Base-by-base conservation (phyloP, 305 asterid species). In the Plantago coronopus region DNA sequence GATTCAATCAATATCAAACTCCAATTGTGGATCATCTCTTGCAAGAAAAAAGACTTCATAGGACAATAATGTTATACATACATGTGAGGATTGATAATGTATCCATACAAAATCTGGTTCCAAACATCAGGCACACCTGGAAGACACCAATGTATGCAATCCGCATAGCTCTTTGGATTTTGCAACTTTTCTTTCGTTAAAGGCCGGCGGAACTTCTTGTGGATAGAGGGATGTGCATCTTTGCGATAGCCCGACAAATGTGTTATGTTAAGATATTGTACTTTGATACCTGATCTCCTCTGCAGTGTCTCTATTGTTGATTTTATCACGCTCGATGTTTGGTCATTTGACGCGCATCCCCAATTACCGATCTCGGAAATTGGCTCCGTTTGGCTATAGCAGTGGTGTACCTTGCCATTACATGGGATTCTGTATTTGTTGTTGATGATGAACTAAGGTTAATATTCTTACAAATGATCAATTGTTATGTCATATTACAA, bases 101-200 rank as follows among this genome's bases (percentile, higher is more conserved):
- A 66, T 13, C 70, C 67, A 61, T 78, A 75, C 12, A 81, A 60
- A 40, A 81, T 57, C 8, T 67, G 56, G 63, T 81, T 81, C 87
- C 84, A 81, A 59, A 81, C 68, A 69, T 81, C 87, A 31, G 87
- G 84, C 44, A 81, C 84, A 4, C 84, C 87, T 17, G 84, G 82
- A 31, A 81, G 79, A 37, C 87, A 81, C 80, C 82, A 81, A 59
- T 78, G 87, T 10, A 60, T 67, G 62, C 87, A 78, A 53, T 81
- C 87, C 7, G 84, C 65, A 45, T 78, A 72, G 42, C 64, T 23
- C 12, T 3, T 17, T 3, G 64, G 64, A 45, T 59, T 8, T 23
- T 46, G 2, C 11, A 44, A 45, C 17, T 23, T 15, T 42, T 59
- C 50, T 56, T 37, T 4, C 5, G 47, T 6, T 7, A 38, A 12